phyloP scores from a whole-genome alignment of 148 eudicot species.

The Chenopodium quinoa region DNA sequence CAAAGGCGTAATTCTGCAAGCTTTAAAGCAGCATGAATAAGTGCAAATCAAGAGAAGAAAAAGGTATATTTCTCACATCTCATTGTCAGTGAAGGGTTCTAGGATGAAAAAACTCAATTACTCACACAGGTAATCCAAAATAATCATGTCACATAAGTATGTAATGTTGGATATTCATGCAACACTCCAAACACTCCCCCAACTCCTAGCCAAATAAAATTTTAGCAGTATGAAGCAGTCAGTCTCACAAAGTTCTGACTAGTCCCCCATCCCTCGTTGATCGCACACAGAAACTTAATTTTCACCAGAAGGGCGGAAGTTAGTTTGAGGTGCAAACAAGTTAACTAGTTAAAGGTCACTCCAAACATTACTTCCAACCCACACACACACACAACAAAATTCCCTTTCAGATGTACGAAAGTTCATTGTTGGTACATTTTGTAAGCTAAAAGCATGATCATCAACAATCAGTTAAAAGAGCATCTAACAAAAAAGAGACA shows the following conservation, averaged over 20 bases:
- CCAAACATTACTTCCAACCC: not conserved
- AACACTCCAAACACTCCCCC: not conserved
- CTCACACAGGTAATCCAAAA: not conserved
- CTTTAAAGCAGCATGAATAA: not conserved
- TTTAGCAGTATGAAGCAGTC: not conserved
- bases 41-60: not conserved
- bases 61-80: not conserved
- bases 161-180: not conserved
- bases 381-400: no score
- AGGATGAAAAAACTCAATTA: not conserved
- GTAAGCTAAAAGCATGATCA: not conserved
- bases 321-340: not conserved
- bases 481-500: not conserved
- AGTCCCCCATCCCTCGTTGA: not conserved
- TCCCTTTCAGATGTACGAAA: slow-evolving; percentile 1
- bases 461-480: not conserved
- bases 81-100: not conserved
- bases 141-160: not conserved
- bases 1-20: not conserved
- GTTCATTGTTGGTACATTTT: not conserved
- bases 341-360: not conserved
- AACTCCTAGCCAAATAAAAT: not conserved
- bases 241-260: not conserved
- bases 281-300: not conserved
- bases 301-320: no score